Evolutionary conservation across 768 basidiomycete genomes (phyloP), one percentile per base, ranked within the genome.

Genomic region (Pleurotus giganteus): DNA sequence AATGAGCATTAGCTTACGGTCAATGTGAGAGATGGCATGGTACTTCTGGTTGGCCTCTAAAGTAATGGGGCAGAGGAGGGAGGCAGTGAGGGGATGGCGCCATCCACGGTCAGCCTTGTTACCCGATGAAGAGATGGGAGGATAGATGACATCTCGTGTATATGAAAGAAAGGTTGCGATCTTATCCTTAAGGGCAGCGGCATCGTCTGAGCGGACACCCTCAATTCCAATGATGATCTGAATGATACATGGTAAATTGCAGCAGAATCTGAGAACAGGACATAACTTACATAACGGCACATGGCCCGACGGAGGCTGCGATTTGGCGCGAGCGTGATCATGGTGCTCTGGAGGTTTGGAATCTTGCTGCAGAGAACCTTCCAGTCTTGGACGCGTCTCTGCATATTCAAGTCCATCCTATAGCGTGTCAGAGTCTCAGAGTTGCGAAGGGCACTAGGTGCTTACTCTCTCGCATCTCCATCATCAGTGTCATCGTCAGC

Each of bases 11-110:
- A 24, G 5, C 39, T 31, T 17, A n/a, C 2, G 39, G 23, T 13
- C 7, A 17, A 12, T 29, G 13, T n/a, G 4, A 12, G 21, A 23
- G 37, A 5, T 2, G 1, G 15, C 15, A 0, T 57, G 55, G 12
- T 32, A 60, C 58, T 52, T 46, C 1, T 13, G 1, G 3, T 27
- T 54, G 13, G 58, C 56, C 5, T 42, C 36, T 12, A 53, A 53
- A 11, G 34, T 6, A 6, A 60, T 19, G 3, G 58, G 58, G 28
- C 59, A 56, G 4, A 58, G 39, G 11, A 54, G 41, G 8, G 37
- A n/a, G n/a, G 61, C 57, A 4, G 49, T 60, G 12, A 39, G 21
- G 28, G 52, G 59, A 39, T 62, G 59, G 9, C 5, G 26, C 44
- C 47, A 62, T 1, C 59, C 61, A 21, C 55, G 57, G 24, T 54